Conservation (phyloP, 2,329 filamentous ascomycete species). For the Ophiosphaerella narmari region DNA sequence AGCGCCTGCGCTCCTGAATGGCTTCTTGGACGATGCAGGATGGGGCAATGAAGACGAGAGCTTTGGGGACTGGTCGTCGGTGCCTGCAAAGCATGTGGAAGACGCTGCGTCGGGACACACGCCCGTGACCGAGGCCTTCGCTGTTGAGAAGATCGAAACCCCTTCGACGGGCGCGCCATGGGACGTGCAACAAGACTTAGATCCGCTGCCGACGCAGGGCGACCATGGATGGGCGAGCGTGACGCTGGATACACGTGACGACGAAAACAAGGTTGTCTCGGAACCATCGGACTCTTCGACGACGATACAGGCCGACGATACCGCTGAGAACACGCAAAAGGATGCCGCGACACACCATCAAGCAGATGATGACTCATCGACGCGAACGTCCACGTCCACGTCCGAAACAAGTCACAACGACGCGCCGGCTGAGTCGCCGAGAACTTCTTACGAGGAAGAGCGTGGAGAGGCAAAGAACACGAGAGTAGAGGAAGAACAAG, state of each 20-base stretch:
- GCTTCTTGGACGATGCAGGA: slow-evolving; percentile 43
- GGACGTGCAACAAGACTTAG: slow-evolving; percentile 1
- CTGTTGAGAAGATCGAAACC: background rate
- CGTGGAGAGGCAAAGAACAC: background rate
- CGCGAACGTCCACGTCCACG: slow-evolving; percentile 41
- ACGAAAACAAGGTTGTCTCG: slow-evolving; percentile 24
- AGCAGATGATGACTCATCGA: slow-evolving; percentile 38
- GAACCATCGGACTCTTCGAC: slow-evolving; percentile 41
- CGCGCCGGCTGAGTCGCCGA: slow-evolving; percentile 35
- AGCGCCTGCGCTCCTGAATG: slow-evolving; percentile 29
- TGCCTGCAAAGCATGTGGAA: slow-evolving; percentile 9
- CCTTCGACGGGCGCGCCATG: slow-evolving; percentile 1
- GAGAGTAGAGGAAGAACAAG: background rate
- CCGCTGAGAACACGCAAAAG: background rate
- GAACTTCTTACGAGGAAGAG: slow-evolving; percentile 46
- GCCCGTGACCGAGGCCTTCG: background rate
- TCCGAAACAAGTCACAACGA: slow-evolving; percentile 44
- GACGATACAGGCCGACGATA: slow-evolving; percentile 31
- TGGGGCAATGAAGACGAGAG: slow-evolving; percentile 42
- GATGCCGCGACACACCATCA: slow-evolving; percentile 11
- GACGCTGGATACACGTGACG: slow-evolving; percentile 7
- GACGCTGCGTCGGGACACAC: slow-evolving; percentile 3
- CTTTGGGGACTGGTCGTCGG: slow-evolving; percentile 35
- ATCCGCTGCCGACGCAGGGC: background rate
- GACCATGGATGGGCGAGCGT: slow-evolving; percentile 18